A percentile compares a stretch with the other conserved stretches of the same genome.
Evolutionary conservation across 805 yeast genomes (phyloP).

Genomic region (Monosporozyma aerobia): DNA sequence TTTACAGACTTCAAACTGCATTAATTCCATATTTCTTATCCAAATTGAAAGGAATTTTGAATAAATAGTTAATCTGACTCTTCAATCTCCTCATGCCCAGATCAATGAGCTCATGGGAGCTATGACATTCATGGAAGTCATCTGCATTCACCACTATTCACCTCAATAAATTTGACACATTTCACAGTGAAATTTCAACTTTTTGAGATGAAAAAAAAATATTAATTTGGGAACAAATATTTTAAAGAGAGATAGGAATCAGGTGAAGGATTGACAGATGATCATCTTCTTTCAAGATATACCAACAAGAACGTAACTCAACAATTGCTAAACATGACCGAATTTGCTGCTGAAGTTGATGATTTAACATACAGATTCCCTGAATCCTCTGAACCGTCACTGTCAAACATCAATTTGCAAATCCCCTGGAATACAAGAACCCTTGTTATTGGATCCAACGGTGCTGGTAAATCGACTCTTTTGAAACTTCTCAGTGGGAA

Average conservation of each 20-base stretch:
- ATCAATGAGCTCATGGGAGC: neutral
- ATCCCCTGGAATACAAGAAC: slow-evolving; percentile 69
- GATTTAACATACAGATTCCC: slow-evolving; percentile 65
- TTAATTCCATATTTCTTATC: neutral
- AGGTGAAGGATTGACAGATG: neutral
- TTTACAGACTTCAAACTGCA: neutral
- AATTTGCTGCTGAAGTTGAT: slow-evolving; percentile 47
- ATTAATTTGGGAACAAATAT: neutral
- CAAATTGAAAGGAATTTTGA: neutral
- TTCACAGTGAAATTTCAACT: neutral
- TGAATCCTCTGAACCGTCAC: slow-evolving; percentile 48
- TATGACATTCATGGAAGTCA: no score
- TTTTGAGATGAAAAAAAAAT: neutral
- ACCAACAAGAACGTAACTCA: no score
- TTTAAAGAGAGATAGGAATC: neutral
- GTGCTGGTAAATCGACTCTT: slow-evolving; percentile 93
- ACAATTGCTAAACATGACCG: neutral
- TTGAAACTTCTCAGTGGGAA: slow-evolving; percentile 84
- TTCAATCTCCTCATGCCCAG: neutral
- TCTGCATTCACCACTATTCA: neutral
- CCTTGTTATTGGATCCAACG: slow-evolving; percentile 84
- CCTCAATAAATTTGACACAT: neutral
- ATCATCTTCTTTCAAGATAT: no score
- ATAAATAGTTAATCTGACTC: neutral
- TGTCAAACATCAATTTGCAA: slow-evolving; percentile 50